Percentiles rank a stretch among this genome's conserved stretches.
phyloP scores from a whole-genome alignment of 208 protist species.

The Leishmania turanica region DNA sequence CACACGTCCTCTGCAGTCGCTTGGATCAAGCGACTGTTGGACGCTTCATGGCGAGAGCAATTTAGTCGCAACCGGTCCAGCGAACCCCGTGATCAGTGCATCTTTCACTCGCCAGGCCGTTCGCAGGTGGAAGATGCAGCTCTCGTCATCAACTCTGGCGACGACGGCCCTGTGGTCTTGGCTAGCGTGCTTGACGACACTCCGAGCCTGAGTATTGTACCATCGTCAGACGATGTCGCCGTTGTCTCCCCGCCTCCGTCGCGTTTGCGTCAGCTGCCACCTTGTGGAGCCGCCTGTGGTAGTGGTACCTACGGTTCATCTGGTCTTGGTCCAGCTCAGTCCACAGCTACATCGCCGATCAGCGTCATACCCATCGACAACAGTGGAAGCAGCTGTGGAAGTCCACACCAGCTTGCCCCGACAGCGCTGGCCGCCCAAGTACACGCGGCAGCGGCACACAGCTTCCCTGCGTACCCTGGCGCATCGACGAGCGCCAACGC shows the following conservation, averaged over 20 bases:
- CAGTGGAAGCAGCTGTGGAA: conserved; percentile 23
- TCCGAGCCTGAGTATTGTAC: neutral
- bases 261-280: neutral
- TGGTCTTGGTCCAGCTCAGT: neutral
- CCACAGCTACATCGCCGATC: conserved; percentile 21
- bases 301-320: neutral
- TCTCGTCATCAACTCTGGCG: neutral
- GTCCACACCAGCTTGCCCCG: conserved; percentile 17
- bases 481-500: neutral
- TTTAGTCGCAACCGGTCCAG: conserved; percentile 3
- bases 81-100: neutral
- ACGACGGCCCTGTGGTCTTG: neutral
- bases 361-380: conserved; percentile 17
- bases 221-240: neutral
- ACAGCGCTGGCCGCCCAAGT: neutral
- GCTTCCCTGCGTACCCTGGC: conserved; percentile 2
- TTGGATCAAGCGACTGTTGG: conserved; percentile 24
- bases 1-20: conserved; percentile 3
- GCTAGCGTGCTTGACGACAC: neutral
- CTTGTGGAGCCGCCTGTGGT: neutral
- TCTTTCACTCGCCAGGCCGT: neutral
- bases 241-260: neutral
- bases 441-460: conserved; percentile 1
- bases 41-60: conserved; percentile 12
- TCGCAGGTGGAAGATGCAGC: neutral